A percentile compares a stretch with the other conserved stretches of the same genome.
Evolutionary conservation across 257 asterid species (phyloP).

Genomic region (Linderniella brevidens): DNA sequence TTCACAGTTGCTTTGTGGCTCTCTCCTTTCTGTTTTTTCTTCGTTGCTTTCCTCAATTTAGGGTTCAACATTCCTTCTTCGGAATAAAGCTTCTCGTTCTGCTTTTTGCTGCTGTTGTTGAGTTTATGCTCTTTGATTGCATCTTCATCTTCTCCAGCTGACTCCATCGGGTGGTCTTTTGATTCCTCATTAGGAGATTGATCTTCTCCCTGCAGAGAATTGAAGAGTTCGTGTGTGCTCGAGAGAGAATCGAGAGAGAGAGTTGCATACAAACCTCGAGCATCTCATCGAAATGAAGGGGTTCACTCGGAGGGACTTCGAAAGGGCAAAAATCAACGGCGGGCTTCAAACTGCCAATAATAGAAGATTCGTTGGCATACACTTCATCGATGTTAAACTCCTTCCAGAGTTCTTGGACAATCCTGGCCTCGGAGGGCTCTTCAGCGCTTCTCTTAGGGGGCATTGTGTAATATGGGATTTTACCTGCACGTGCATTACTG

Average conservation of each 20-base stretch:
- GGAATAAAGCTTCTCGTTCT: conserved; percentile 61
- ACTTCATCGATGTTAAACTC: conserved; percentile 72
- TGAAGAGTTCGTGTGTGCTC: too few species aligned
- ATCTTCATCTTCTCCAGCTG: conserved; percentile 32
- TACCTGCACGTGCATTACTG: conserved; percentile 32
- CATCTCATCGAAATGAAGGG: conserved; percentile 48
- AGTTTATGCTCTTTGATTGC: conserved; percentile 23
- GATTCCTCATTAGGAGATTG: too few species aligned
- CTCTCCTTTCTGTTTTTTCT: conserved; percentile 48
- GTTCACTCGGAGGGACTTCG: conserved; percentile 57
- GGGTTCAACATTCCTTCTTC: conserved; percentile 79
- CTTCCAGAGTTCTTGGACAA: conserved; percentile 66
- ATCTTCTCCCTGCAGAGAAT: too few species aligned
- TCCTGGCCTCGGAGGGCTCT: conserved; percentile 54
- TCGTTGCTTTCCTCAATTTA: conserved; percentile 53
- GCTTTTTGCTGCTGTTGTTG: conserved; percentile 24
- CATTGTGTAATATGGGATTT: conserved; percentile 89
- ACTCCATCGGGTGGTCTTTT: conserved; percentile 27
- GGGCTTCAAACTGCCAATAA: conserved; percentile 93
- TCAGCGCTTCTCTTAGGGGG: conserved; percentile 61
- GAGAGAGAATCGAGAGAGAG: too few species aligned
- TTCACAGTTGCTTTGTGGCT: conserved; percentile 27
- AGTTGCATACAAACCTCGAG: conserved; percentile 40
- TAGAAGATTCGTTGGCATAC: conserved; percentile 69
- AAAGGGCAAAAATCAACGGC: conserved; percentile 53